Percentiles rank a stretch among this genome's conserved stretches.
phyloP scores from a whole-genome alignment of 768 basidiomycete species.

The Tricholoma terreum region DNA sequence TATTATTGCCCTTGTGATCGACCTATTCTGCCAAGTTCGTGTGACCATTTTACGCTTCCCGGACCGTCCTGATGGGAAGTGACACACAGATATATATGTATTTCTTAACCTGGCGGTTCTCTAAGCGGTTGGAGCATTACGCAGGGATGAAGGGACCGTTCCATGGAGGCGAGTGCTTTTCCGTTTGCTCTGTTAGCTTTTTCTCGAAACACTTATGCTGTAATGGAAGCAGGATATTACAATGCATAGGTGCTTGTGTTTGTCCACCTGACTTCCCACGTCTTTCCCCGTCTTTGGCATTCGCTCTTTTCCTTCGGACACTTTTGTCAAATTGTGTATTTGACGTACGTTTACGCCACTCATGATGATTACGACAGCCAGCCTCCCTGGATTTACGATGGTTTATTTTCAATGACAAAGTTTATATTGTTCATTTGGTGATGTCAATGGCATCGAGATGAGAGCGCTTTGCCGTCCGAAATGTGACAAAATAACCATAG shows the following conservation, averaged over 20 bases:
- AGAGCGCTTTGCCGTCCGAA: background rate
- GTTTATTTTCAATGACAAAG: constrained; percentile 18
- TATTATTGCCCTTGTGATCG: constrained; percentile 58
- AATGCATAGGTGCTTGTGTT: constrained; percentile 38
- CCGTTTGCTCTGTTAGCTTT: constrained; percentile 9
- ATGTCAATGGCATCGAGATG: background rate
- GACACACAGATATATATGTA: constrained; percentile 64
- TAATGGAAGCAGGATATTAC: constrained; percentile 44
- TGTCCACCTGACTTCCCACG: constrained; percentile 20
- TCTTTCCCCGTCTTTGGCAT: constrained; percentile 25
- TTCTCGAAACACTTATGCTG: constrained; percentile 22
- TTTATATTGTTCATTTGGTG: constrained; percentile 9
- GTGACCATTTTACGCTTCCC: constrained; percentile 15
- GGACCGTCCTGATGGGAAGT: constrained; percentile 20
- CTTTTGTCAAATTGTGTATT: constrained; percentile 26
- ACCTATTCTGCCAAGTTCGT: constrained; percentile 65
- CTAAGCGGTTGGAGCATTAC: constrained; percentile 68
- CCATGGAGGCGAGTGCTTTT: constrained; percentile 50
- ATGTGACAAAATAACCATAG: constrained; percentile 8
- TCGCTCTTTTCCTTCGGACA: constrained; percentile 25
- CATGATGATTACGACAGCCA: constrained; percentile 20
- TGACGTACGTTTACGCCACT: constrained; percentile 32
- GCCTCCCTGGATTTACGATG: constrained; percentile 25
- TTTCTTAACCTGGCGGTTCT: constrained; percentile 74
- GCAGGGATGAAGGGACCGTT: constrained; percentile 59